These are phyloP conservation scores for Streptanthus diversifolius DNA, from an alignment of 345 rosid species.

Conservation along the genomic window DNA sequence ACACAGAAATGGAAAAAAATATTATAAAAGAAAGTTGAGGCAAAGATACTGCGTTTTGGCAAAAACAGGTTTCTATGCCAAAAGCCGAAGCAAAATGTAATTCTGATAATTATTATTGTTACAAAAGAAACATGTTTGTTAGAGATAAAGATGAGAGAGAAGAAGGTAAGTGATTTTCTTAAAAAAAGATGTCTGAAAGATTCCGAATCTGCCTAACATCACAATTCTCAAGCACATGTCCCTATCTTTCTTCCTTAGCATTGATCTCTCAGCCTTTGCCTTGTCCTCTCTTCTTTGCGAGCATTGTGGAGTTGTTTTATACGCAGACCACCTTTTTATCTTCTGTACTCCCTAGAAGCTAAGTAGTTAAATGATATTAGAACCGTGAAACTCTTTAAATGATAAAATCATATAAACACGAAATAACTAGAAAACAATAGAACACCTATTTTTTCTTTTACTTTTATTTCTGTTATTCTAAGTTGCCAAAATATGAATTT, in stretches of 20 bases:
- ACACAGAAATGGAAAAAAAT: constrained; percentile 14
- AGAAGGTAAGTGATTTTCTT: not conserved
- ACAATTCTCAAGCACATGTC: constrained; percentile 31
- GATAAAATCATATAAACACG: not conserved
- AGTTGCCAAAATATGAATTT: not conserved
- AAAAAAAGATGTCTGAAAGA: constrained; percentile 16
- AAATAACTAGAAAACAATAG: not conserved
- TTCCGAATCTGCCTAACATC: constrained; percentile 32
- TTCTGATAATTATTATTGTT: not conserved
- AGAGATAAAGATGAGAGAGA: not conserved
- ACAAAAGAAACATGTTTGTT: not conserved
- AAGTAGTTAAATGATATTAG: not conserved
- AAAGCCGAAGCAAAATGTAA: constrained; percentile 21
- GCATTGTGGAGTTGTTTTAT: constrained; percentile 34
- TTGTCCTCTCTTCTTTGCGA: constrained; percentile 24
- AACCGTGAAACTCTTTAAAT: not conserved
- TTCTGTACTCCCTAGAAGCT: constrained; percentile 12
- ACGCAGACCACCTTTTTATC: not conserved
- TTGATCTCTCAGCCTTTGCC: not conserved
- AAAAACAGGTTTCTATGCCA: constrained; percentile 15
- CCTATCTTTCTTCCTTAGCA: constrained; percentile 14
- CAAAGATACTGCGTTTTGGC: constrained; percentile 19
- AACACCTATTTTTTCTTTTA: too few species aligned
- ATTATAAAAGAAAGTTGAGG: constrained; percentile 11
- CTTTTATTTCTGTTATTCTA: not conserved